These are phyloP conservation scores for Bacterosira constricta DNA, from an alignment of 108 stramenopile genomes.

Conservation along the genomic window DNA sequence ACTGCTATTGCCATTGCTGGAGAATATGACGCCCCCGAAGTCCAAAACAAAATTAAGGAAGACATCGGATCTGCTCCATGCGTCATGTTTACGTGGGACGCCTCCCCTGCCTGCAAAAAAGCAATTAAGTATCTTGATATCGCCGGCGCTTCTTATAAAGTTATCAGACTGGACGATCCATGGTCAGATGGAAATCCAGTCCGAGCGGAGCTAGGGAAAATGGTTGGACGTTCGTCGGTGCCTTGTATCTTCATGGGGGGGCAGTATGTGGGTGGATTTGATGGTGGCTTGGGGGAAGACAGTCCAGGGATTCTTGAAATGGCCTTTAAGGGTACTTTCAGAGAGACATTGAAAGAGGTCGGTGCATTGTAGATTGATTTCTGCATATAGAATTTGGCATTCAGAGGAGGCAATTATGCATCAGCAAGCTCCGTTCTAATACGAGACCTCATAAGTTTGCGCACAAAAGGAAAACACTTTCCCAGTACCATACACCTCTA, in stretches of 20 bases:
- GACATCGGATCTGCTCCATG: constrained; percentile 58
- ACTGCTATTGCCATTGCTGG: constrained; percentile 62
- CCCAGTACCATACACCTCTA: too few relatives aligned
- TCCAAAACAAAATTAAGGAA: constrained; percentile 47
- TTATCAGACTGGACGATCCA: constrained; percentile 69
- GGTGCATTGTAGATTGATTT: constrained; percentile 13
- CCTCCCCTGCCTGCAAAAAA: constrained; percentile 66
- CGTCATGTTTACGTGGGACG: constrained; percentile 65
- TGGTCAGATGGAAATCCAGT: constrained; percentile 72
- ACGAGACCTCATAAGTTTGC: too few relatives aligned
- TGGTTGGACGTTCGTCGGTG: constrained; percentile 58
- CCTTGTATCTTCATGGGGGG: constrained; percentile 69
- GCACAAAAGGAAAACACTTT: too few relatives aligned
- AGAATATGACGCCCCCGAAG: constrained; percentile 55
- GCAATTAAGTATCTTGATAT: constrained; percentile 66
- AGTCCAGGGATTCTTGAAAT: constrained; percentile 64
- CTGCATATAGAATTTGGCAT: too few relatives aligned
- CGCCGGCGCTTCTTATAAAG: constrained; percentile 50
- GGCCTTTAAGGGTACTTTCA: constrained; percentile 70
- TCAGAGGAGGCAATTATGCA: too few relatives aligned
- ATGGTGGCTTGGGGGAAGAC: constrained; percentile 62
- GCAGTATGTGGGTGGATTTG: constrained; percentile 73
- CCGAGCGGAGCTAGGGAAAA: constrained; percentile 69
- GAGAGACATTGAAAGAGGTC: constrained; percentile 37
- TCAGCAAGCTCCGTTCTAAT: too few relatives aligned